Conservation (phyloP, 495 filamentous ascomycete species). For the Aspergillus bridgeri region DNA sequence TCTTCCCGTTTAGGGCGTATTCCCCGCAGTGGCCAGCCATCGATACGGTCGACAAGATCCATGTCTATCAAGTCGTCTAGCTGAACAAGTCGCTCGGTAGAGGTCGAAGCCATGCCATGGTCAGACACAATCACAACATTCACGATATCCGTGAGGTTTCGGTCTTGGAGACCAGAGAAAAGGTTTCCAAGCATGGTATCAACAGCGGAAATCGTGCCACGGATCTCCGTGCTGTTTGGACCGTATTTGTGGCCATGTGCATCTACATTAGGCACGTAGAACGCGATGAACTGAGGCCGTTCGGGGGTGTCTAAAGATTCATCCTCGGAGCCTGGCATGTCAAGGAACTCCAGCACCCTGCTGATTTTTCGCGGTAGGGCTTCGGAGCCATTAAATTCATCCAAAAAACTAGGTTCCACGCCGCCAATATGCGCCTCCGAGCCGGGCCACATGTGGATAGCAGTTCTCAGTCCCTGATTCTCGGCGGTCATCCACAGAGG, state of each 20-base stretch:
- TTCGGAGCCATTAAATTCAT: conserved; percentile 80
- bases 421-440: conserved; percentile 72
- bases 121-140: conserved; percentile 98
- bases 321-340: conserved; percentile 68
- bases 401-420: conserved; percentile 69
- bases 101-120: conserved; percentile 96
- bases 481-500: conserved; percentile 94
- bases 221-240: conserved; percentile 90
- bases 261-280: conserved; percentile 93
- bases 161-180: conserved; percentile 69
- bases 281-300: conserved; percentile 85
- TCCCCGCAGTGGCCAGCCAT: conserved; percentile 93
- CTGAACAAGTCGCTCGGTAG: conserved; percentile 76
- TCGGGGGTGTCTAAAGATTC: conserved; percentile 24
- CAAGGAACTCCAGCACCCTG: conserved; percentile 73
- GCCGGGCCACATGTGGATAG: conserved; percentile 98
- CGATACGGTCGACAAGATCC: conserved; percentile 70
- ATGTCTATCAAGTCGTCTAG: conserved; percentile 87
- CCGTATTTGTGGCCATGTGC: conserved; percentile 80
- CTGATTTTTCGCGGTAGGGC: conserved; percentile 67
- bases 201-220: conserved; percentile 64
- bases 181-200: conserved; percentile 76
- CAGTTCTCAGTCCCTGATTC: conserved; percentile 65
- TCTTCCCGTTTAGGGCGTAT: conserved; percentile 68
- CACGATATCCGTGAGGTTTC: conserved; percentile 83